Conservation (phyloP, 805 yeast genomes). For the Barnettozyma wickerhamii region DNA sequence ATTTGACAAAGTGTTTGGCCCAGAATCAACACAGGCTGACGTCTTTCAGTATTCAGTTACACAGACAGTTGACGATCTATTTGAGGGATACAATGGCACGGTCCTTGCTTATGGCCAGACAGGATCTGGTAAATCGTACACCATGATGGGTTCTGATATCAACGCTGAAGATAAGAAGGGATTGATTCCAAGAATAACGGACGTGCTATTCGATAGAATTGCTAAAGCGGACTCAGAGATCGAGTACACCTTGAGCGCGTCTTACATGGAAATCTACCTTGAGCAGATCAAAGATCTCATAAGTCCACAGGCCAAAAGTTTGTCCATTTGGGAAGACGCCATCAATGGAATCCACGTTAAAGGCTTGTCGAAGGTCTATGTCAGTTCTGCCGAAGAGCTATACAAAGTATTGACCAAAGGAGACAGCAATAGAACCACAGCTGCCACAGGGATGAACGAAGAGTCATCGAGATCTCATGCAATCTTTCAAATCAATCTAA, state of each 20-base stretch:
- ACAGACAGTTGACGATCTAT: conserved; percentile 63
- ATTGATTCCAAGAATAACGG: conserved; percentile 67
- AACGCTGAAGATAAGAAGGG: conserved; percentile 36
- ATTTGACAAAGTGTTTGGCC: conserved; percentile 62
- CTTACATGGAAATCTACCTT: conserved; percentile 78
- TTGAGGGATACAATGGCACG: conserved; percentile 74
- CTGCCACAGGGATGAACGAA: conserved; percentile 64
- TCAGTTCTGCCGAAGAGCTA: conserved; percentile 55
- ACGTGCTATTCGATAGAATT: conserved; percentile 56
- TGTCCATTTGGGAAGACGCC: conserved; percentile 59
- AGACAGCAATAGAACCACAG: conserved; percentile 47
- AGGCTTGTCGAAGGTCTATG: conserved; percentile 61
- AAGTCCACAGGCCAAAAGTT: conserved; percentile 27
- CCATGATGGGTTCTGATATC: conserved; percentile 64
- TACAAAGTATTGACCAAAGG: conserved; percentile 57
- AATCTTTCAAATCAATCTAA: conserved; percentile 62
- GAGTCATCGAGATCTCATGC: conserved; percentile 80
- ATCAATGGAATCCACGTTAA: conserved; percentile 64
- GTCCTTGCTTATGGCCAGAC: conserved; percentile 82
- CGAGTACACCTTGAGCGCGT: conserved; percentile 59
- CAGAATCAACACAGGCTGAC: conserved; percentile 46
- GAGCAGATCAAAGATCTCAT: conserved; percentile 69
- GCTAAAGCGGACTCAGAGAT: conserved; percentile 40
- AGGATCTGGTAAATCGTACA: conserved; percentile 75
- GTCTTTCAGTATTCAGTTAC: conserved; percentile 55